phyloP scores from a whole-genome alignment of 108 stramenopile genomes.

The Skeletonema costatum region DNA sequence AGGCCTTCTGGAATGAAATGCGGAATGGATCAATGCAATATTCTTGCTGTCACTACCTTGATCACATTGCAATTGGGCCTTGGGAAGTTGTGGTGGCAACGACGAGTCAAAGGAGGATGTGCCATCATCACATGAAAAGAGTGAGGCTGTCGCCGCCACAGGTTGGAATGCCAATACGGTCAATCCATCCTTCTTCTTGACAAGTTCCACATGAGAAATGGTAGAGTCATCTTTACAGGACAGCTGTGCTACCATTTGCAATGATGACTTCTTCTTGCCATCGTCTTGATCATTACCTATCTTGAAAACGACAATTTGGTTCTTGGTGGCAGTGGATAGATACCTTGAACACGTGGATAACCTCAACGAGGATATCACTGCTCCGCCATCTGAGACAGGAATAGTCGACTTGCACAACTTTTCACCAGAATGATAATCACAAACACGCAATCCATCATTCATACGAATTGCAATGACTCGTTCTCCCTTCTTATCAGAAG shows the following conservation, averaged over 20 bases:
- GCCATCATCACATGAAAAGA: constrained; percentile 3
- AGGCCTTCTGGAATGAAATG: constrained; percentile 6
- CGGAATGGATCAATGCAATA: constrained; percentile 10
- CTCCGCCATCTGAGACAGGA: background rate
- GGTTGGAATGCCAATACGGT: constrained; percentile 11
- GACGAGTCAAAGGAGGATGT: background rate
- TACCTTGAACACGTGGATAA: background rate
- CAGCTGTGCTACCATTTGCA: background rate
- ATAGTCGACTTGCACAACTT: constrained; percentile 23
- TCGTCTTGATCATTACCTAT: constrained; percentile 6
- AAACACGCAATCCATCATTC: constrained; percentile 10
- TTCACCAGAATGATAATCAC: constrained; percentile 17
- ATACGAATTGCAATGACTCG: constrained; percentile 19
- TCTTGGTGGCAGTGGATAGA: background rate
- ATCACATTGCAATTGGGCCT: constrained; percentile 15
- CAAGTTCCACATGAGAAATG: constrained; percentile 12
- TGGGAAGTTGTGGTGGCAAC: constrained; percentile 27
- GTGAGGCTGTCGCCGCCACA: constrained; percentile 13
- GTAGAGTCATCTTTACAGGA: constrained; percentile 15
- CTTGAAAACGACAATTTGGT: constrained; percentile 9
- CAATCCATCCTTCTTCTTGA: background rate
- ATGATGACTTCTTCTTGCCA: background rate
- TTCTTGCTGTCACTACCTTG: background rate
- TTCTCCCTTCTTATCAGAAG: background rate
- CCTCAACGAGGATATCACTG: background rate